Base-by-base conservation (phyloP, 495 filamentous ascomycete species). In the Saxispiralis lemnorum region DNA sequence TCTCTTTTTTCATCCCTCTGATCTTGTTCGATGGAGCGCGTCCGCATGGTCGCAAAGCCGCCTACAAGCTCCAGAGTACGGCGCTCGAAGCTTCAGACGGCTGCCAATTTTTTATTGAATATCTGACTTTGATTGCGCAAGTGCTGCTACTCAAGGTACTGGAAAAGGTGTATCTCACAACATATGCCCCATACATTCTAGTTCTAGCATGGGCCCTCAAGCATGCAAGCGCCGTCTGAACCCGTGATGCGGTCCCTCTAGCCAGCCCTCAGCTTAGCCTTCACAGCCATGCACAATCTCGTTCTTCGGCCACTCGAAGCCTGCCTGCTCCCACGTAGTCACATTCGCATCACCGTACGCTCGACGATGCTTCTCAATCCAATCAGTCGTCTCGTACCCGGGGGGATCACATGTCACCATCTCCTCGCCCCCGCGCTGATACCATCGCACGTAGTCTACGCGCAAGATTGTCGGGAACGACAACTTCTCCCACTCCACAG, bases 401-500 rank as follows among this genome's bases (percentile, higher is more conserved):
- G 64, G 66, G 1, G 81, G 81, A 63, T 86, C 81, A 59, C 81
- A 85, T 31, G 79, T 81, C 14, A 84, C 57, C 34, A 68, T 71
- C 20, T 71, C 55, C 11, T 54, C 54, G 39, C 69, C 68, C 13
- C 69, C 64, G 44, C 78, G 69, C 35, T 68, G 76, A 51, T 83
- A 85, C 44, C 84, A 80, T 5, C 81, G 71, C 31, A 86, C 60
- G 54, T 82, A 84, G 53, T 86, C 80, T 43, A 85, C 62, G 2
- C 77, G 67, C 69, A 84, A 75, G 20, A 68, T 75, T 0, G 76
- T 78, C 18, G 80, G 81, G 52, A 83, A 64, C 12, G 13, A 7
- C 19, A 75, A 59, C n/a, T 58, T 19, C 1, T 58, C 57, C 39
- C 73, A 58, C 46, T 82, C 69, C 37, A 84, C 62, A 6, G 62